Base-by-base conservation (phyloP, 257 asterid genomes). In the Fraxinus cuspidata region DNA sequence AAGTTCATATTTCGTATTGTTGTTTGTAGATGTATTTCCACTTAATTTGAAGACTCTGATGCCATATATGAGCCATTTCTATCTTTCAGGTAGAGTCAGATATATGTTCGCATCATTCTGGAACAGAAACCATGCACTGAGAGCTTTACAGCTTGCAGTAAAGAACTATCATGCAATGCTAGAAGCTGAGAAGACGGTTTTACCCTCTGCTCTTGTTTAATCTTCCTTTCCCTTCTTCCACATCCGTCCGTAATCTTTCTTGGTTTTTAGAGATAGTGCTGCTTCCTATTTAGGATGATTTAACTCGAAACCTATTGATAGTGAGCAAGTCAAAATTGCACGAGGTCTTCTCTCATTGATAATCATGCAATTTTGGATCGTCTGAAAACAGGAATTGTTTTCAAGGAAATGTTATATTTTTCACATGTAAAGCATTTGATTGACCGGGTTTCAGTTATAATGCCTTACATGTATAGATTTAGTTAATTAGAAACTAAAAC, bases 61-160 rank as follows among this genome's bases (percentile, higher is more conserved):
- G 42, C 70, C 66, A 38, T 68, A 49, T 69, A 67, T 77, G 34
- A 56, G 42, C 65, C 32, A 35, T 77, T 53, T 83, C 77, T 77
- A 74, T 82, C 51, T 87, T 85, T 83, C 92, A 95, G 99, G 99
- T 79, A 88, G 96, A 84, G 92, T 95, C 78, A 90, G 97, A 84
- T 95, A 95, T 85, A 93, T 91, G 84, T 95, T 95, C 82, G 97
- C 99, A 53, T 95, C 99, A 79, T 95, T 95, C 86, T 95, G 99
- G 99, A 95, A 95, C 78, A 84, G 99, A 89, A 93, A 93, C 80
- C 86, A 93, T 71, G 89, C 92, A 11, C 82, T 93, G 82, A 86
- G 88, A 83, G 89, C 89, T 76, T 85, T 95, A 81, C 97, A 88
- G 81, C 91, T 86, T 74, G 84, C 90, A 70, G 84, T 82, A 16